Evolutionary conservation across 345 rosid species (phyloP).

Genomic region (Geranium brycei): DNA sequence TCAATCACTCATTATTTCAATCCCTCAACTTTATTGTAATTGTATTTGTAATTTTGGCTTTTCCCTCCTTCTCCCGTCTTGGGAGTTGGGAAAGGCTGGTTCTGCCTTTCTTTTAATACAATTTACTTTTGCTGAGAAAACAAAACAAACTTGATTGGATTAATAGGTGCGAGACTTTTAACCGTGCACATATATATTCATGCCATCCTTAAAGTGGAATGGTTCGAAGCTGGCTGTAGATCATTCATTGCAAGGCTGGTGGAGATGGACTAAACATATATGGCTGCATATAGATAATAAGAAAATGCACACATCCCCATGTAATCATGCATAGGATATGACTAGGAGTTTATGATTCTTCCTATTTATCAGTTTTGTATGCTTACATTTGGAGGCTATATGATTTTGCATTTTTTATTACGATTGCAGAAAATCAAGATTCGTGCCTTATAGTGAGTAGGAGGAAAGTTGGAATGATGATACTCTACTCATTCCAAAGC

Average conservation of each 20-base stretch:
- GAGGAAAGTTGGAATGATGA: slow-evolving; percentile 16
- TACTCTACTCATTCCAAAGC: slow-evolving; percentile 18
- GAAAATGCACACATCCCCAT: slow-evolving; percentile 8
- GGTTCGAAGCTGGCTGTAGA: slow-evolving; percentile 23
- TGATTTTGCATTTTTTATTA: not conserved
- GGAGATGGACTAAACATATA: not conserved
- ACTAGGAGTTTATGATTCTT: not conserved
- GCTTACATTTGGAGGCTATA: slow-evolving; percentile 21
- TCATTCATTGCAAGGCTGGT: slow-evolving; percentile 30
- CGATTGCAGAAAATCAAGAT: not conserved
- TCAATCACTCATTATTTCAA: no score
- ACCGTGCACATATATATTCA: no score
- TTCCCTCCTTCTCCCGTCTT: no score
- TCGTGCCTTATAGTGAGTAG: not conserved
- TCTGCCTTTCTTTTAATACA: no score
- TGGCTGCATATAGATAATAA: slow-evolving; percentile 6
- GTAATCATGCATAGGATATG: slow-evolving; percentile 19
- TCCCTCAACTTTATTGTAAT: no score
- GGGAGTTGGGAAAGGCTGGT: no score
- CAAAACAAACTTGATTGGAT: no score
- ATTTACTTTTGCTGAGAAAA: no score
- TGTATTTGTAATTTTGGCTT: no score
- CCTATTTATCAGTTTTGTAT: slow-evolving; percentile 8
- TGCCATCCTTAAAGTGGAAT: slow-evolving; percentile 10
- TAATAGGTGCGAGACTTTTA: no score